Base-by-base conservation (phyloP, 2,329 filamentous ascomycete species). In the Neocucurbitaria cava region DNA sequence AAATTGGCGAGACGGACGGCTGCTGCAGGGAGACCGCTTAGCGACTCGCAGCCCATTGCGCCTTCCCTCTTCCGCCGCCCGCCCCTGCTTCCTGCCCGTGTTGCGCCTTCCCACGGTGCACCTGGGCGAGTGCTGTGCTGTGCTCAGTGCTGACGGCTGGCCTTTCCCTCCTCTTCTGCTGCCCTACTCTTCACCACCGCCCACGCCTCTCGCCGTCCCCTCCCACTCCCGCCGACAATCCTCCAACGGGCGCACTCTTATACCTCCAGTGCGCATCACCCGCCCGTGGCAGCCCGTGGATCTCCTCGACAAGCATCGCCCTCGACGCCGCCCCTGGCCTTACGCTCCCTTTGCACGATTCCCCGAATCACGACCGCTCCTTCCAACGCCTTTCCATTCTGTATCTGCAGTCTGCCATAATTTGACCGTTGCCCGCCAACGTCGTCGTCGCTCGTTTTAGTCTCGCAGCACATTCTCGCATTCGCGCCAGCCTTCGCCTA, bases 281-380 rank as follows among this genome's bases (percentile, higher is more conserved):
- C 70, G 68, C 65, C 71, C 66, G 69, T 71, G 72, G 65, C 64
- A 64, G 51, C 63, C 52, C 61, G 60, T 65, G 60, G 58, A 56
- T 52, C 44, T 49, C 58, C 42, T 56, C 52, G 38, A 54, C 66
- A 58, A 58, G 49, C 62, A 50, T 31, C 47, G 42, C 49, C 48
- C 54, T 33, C 52, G 41, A 52, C 54, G 50, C 51, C 54, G 58
- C 61, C 65, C 57, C 52, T 59, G 60, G 60, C 64, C 60, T 58
- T 49, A 73, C 73, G 65, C 71, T 76, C 72, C 62, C 70, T 70
- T 66, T 61, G 51, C 52, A 62, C 64, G 70, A 70, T 75, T 75
- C 71, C 58, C 64, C 60, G 63, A 70, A 71, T 72, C 70, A 68
- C 71, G 53, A 66, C 63, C 70, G 52, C 64, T 72, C 71, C 46